phyloP scores from a whole-genome alignment of 768 basidiomycete species.

The Hysterangium stoloniferum region DNA sequence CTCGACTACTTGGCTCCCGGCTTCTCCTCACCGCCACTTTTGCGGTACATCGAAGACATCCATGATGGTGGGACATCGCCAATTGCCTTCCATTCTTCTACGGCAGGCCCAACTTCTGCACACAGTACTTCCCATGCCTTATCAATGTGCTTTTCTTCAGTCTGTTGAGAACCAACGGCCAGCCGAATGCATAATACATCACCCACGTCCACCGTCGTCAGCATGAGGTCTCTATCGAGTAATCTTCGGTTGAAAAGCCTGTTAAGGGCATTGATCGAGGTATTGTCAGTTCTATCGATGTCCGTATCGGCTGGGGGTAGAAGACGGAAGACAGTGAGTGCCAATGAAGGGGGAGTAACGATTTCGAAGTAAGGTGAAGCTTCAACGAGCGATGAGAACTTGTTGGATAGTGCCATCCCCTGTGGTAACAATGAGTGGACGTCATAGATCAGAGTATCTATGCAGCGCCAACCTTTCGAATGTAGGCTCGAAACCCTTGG shows the following conservation, averaged over 20 bases:
- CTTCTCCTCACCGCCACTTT: no score
- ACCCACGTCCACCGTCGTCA: conserved; percentile 75
- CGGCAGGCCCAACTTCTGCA: conserved; percentile 43
- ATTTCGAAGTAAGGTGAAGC: conserved; percentile 49
- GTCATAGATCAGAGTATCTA: neutral
- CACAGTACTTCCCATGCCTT: conserved; percentile 51
- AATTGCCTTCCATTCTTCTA: conserved; percentile 42
- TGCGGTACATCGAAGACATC: no score
- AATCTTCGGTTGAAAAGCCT: conserved; percentile 50
- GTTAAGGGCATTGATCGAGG: conserved; percentile 53
- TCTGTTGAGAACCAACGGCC: conserved; percentile 65
- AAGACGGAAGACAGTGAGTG: conserved; percentile 72
- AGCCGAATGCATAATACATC: conserved; percentile 70
- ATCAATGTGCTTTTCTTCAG: conserved; percentile 54
- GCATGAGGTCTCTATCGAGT: conserved; percentile 51
- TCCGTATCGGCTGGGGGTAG: conserved; percentile 22
- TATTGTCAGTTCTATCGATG: neutral
- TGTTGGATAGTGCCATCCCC: conserved; percentile 56
- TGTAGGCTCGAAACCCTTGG: conserved; percentile 70
- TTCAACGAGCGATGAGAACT: conserved; percentile 49
- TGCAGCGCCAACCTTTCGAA: conserved; percentile 52
- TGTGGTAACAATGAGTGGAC: conserved; percentile 23
- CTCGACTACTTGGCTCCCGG: no score
- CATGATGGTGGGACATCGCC: no score
- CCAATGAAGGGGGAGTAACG: conserved; percentile 62